Base-by-base conservation (phyloP, 2,329 filamentous ascomycete genomes). In the Blumeria graminis region DNA sequence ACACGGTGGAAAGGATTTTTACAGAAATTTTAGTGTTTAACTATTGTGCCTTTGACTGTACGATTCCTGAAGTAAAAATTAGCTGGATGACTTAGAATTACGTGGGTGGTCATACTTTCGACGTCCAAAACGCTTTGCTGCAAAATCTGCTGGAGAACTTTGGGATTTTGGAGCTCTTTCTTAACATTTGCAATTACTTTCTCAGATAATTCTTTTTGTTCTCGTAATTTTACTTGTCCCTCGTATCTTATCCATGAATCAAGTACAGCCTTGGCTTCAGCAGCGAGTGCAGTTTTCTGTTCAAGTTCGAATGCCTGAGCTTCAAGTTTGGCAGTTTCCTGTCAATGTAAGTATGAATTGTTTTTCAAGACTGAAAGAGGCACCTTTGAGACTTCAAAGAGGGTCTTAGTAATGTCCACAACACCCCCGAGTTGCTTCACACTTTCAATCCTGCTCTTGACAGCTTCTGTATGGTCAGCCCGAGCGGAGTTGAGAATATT, bases 181-280 rank as follows among this genome's bases (percentile, higher is more conserved):
- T 86, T 83, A 69, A 96, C 92, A 81, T 95, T 98, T 76, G 84
- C 81, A 68, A 98, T 96, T 72, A 98, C 77, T 71, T 75, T 80
- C 69, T 94, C 82, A 62, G 92, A 87, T 63, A 98, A 81, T 78
- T 98, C 92, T 73, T 78, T 83, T 80, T 98, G 92, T 77, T 98
- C 88, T 71, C 92, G 84, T 76, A 90, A 84, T 85, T 96, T 98
- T 69, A 98, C 89, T 77, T 96, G 92, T 66, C 85, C 76, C 77
- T 98, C 92, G 73, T 98, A 98, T 70, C 92, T 85, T 62, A 96
- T 89, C 93, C 92, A 98, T 58, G 88, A 95, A 71, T 98, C 92
- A 62, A 98, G 82, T 58, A 96, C 92, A 60, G 78, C 68, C 83
- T 95, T 98, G 68, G 90, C 90, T 78, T 98, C 92, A 62, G 80